These are phyloP conservation scores for Durio zibethinus DNA, from an alignment of 345 rosid species.

Conservation along the genomic window DNA sequence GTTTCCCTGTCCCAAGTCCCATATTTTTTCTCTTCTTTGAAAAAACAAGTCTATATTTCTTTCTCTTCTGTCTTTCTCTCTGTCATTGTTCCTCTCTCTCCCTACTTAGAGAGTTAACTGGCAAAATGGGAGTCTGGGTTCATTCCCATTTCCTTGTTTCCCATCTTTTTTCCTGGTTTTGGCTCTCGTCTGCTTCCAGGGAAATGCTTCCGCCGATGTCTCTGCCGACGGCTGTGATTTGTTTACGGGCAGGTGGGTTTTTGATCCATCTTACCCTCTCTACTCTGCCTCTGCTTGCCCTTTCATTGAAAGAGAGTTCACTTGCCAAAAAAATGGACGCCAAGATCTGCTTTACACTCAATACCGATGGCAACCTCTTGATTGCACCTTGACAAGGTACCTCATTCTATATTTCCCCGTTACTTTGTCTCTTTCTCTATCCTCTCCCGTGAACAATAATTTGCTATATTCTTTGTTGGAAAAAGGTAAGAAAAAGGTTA, in stretches of 20 bases:
- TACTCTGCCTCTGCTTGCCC: constrained; percentile 51
- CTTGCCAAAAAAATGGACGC: constrained; percentile 63
- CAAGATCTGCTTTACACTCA: constrained; percentile 50
- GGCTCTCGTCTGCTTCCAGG: neutral
- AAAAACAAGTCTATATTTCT: no score
- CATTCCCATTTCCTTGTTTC: neutral
- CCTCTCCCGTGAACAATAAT: neutral
- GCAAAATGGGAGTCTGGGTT: neutral
- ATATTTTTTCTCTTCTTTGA: neutral
- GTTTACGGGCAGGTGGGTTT: constrained; percentile 68
- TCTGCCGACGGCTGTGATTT: constrained; percentile 30
- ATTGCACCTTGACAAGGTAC: constrained; percentile 54
- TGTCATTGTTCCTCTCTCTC: neutral
- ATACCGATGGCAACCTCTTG: constrained; percentile 67
- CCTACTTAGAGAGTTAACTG: neutral
- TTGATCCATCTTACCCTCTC: constrained; percentile 57
- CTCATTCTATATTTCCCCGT: neutral
- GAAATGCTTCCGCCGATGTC: neutral
- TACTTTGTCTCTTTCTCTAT: neutral
- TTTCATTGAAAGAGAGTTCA: constrained; percentile 59
- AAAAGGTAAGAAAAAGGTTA: neutral
- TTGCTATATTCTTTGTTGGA: neutral
- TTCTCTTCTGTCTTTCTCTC: neutral
- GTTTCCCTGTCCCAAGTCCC: neutral
- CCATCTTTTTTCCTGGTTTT: neutral